Conservation (phyloP, 148 eudicot genomes). For the Drosera capensis region DNA sequence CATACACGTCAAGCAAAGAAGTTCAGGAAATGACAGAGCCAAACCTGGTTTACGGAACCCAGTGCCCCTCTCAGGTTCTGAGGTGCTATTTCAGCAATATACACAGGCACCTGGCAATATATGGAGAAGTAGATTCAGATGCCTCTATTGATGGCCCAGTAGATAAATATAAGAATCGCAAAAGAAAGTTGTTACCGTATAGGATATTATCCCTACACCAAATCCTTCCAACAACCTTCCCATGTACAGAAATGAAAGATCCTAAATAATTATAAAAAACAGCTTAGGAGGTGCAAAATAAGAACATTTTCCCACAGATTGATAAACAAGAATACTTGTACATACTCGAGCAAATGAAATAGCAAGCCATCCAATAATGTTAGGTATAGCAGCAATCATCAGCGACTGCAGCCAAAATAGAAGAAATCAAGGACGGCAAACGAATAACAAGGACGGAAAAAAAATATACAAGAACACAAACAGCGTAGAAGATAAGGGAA, state of each 20-base stretch:
- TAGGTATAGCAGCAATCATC: slow-evolving; percentile 94
- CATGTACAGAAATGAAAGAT: slow-evolving; percentile 81
- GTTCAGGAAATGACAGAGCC: no score
- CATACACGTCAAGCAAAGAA: no score
- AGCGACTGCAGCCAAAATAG: slow-evolving; percentile 39
- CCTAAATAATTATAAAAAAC: slow-evolving; percentile 20
- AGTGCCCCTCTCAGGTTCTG: slow-evolving; percentile 75
- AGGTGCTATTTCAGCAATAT: slow-evolving; percentile 90
- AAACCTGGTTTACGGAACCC: slow-evolving; percentile 90
- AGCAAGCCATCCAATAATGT: slow-evolving; percentile 91
- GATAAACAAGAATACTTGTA: slow-evolving; percentile 3
- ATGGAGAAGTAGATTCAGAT: no score
- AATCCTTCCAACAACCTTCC: slow-evolving; percentile 91
- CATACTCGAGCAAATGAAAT: slow-evolving; percentile 88
- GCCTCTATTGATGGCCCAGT: no score
- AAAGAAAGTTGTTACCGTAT: slow-evolving; percentile 32
- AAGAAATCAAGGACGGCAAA: neutral
- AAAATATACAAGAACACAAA: neutral
- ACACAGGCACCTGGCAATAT: slow-evolving; percentile 94
- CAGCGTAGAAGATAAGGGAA: neutral
- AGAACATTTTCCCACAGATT: neutral
- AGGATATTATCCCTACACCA: slow-evolving; percentile 90
- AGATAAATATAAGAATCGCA: slow-evolving; percentile 2
- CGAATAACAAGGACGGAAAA: neutral
- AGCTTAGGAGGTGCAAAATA: neutral